These are phyloP conservation scores for Chytridium lagenaria DNA, from an alignment of 371 early-diverging fungal species.

Conservation along the genomic window DNA sequence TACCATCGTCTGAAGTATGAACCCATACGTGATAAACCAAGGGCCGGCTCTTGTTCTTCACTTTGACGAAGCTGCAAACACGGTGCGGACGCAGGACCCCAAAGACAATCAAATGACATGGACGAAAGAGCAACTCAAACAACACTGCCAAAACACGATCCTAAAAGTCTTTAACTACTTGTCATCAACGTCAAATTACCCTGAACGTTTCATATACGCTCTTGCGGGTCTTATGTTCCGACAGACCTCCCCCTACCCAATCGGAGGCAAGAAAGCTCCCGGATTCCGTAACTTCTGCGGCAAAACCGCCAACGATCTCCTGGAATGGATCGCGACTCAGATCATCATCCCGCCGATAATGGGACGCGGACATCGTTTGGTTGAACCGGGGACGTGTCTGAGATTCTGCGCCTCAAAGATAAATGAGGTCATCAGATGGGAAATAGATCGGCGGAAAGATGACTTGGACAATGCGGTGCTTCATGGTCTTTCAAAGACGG, in stretches of 20 bases:
- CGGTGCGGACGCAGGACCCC: no score
- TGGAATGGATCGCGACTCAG: background rate
- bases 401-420: background rate
- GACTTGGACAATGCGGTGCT: conserved; percentile 22
- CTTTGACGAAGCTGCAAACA: no score
- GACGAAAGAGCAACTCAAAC: no score
- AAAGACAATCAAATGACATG: no score
- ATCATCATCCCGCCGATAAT: background rate
- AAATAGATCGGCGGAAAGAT: conserved; percentile 23
- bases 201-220: conserved; percentile 16
- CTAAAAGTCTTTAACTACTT: no score
- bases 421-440: background rate
- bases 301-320: background rate
- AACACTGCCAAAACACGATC: no score
- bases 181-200: background rate
- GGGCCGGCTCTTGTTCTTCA: no score
- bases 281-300: conserved; percentile 18
- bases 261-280: conserved; percentile 23
- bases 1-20: no score
- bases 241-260: conserved; percentile 8
- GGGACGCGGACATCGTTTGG: conserved; percentile 1
- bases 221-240: conserved; percentile 15
- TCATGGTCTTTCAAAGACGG: conserved; percentile 13
- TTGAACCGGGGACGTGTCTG: conserved; percentile 5
- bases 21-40: no score